Conservation (phyloP, 495 filamentous ascomycete genomes). For the Cercophora scortea region DNA sequence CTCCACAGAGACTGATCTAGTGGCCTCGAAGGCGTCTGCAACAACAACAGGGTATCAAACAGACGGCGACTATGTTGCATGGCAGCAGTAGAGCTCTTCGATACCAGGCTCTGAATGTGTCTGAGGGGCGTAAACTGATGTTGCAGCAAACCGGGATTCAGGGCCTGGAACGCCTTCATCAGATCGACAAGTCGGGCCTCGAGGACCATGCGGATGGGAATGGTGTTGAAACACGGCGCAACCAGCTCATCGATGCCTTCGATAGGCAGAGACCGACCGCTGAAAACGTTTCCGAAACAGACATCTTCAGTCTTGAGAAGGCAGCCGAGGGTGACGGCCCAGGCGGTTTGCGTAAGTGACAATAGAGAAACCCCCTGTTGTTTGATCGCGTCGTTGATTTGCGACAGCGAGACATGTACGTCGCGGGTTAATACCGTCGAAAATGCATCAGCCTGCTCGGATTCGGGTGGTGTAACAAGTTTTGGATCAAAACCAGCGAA, state of each 20-base stretch:
- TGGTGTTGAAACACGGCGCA: constrained; percentile 82
- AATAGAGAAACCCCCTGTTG: constrained; percentile 52
- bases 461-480: constrained; percentile 21
- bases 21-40: constrained; percentile 47
- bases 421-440: not conserved
- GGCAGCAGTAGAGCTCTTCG: not conserved
- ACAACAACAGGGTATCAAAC: constrained; percentile 70
- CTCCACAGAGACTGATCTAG: constrained; percentile 58
- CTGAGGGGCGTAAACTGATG: constrained; percentile 66
- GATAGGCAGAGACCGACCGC: constrained; percentile 58
- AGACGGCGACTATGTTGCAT: constrained; percentile 30
- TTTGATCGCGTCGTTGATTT: constrained; percentile 40
- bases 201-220: constrained; percentile 63
- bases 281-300: constrained; percentile 78
- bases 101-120: constrained; percentile 44
- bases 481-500: constrained; percentile 43
- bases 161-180: constrained; percentile 42
- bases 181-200: constrained; percentile 44
- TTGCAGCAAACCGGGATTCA: constrained; percentile 49
- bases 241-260: constrained; percentile 62
- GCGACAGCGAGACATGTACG: constrained; percentile 24
- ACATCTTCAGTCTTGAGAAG: constrained; percentile 50
- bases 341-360: constrained; percentile 58
- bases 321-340: constrained; percentile 51
- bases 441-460: not conserved